phyloP scores from a whole-genome alignment of 768 basidiomycete species.

The Lyophyllum decastes region DNA sequence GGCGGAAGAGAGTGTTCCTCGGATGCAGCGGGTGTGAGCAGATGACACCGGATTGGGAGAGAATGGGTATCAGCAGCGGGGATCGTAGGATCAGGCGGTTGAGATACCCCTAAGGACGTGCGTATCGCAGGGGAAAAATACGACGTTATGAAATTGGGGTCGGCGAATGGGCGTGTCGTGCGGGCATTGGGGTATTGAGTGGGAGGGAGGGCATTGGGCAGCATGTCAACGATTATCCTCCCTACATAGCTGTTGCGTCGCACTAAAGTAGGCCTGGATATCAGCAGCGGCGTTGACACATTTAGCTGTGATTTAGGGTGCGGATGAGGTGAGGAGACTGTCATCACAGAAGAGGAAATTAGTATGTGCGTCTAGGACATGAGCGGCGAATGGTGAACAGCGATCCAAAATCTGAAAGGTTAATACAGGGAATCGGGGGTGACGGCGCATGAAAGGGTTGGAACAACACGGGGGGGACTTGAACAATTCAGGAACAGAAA shows the following conservation, averaged over 20 bases:
- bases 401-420: not conserved
- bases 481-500: constrained; percentile 5
- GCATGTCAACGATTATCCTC: constrained; percentile 57
- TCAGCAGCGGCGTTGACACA: constrained; percentile 1
- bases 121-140: not conserved
- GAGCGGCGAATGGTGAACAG: constrained; percentile 1
- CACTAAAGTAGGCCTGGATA: not conserved
- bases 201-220: constrained; percentile 41
- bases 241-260: constrained; percentile 19
- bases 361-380: constrained; percentile 1
- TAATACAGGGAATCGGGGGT: not conserved
- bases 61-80: not conserved
- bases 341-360: not conserved
- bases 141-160: not conserved
- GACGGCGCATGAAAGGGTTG: not conserved
- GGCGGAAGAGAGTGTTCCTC: constrained; percentile 14
- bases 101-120: not conserved
- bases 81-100: not conserved
- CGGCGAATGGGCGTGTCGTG: constrained; percentile 8
- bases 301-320: not conserved
- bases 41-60: constrained; percentile 5
- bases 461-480: not conserved
- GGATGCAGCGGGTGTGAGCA: constrained; percentile 12
- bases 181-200: constrained; percentile 15
- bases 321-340: not conserved